These are phyloP conservation scores for Escallonia herrerae DNA, from an alignment of 129 eudicot species.

Conservation along the genomic window DNA sequence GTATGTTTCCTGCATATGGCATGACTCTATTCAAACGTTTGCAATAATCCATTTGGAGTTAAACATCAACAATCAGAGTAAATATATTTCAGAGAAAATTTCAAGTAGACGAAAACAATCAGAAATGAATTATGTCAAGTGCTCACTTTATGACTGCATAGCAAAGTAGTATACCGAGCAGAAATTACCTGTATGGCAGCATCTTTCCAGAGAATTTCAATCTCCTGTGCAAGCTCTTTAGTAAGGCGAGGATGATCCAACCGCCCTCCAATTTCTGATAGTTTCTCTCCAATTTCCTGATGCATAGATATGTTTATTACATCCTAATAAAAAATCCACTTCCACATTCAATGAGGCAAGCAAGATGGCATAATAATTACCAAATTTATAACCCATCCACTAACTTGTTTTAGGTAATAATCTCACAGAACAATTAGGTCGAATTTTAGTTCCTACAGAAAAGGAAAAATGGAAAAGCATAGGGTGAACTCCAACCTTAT, in stretches of 20 bases:
- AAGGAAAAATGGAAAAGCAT: not conserved
- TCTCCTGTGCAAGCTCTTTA: constrained; percentile 69
- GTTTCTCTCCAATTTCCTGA: constrained; percentile 87
- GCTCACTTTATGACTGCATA: too few species aligned
- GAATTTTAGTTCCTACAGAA: not conserved
- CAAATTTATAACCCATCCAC: not conserved
- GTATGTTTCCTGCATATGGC: constrained; percentile 66
- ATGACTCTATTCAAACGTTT: not conserved
- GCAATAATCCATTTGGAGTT: too few species aligned
- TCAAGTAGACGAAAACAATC: too few species aligned
- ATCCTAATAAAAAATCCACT: not conserved
- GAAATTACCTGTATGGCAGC: constrained; percentile 76
- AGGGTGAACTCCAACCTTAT: constrained; percentile 46
- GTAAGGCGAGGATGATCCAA: constrained; percentile 74
- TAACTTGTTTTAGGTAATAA: too few species aligned
- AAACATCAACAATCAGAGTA: constrained; percentile 12
- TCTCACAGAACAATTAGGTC: too few species aligned
- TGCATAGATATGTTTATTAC: constrained; percentile 12
- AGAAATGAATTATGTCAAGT: too few species aligned
- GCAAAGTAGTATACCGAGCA: not conserved
- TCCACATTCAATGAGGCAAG: not conserved
- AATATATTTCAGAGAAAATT: too few species aligned
- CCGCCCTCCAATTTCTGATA: constrained; percentile 86
- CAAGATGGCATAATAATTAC: not conserved
- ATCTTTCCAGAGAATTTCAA: constrained; percentile 80